These are phyloP conservation scores for Wickerhamomyces alni DNA, from an alignment of 805 yeast species.

Conservation along the genomic window DNA sequence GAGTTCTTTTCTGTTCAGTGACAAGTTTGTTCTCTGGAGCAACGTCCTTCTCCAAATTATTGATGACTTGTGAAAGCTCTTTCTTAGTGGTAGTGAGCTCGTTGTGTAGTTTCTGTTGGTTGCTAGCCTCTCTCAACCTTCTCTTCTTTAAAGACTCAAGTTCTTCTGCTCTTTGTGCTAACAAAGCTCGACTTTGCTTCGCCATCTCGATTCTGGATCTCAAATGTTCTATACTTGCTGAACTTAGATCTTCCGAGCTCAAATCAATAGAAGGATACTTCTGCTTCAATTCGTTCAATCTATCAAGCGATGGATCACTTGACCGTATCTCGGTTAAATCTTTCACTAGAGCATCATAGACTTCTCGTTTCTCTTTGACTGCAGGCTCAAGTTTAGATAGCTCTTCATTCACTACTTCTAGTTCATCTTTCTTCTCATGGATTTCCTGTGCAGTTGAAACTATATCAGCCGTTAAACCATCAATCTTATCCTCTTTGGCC, in stretches of 20 bases:
- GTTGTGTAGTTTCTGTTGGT: neutral
- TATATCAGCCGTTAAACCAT: constrained; percentile 3
- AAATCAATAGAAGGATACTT: neutral
- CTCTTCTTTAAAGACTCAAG: neutral
- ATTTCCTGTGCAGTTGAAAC: neutral
- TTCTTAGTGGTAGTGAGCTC: neutral
- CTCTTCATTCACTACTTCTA: neutral
- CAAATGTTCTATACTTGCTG: neutral
- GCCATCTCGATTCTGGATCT: neutral
- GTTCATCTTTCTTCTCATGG: neutral
- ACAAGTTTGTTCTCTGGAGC: constrained; percentile 2
- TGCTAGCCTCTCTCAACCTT: neutral
- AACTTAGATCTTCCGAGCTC: constrained; percentile 1
- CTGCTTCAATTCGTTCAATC: neutral
- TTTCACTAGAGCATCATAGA: neutral
- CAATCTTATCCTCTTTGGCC: constrained; percentile 13
- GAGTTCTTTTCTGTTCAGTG: constrained; percentile 2
- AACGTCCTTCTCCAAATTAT: constrained; percentile 1
- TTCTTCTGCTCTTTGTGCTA: neutral
- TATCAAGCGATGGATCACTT: neutral
- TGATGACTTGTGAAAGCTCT: constrained; percentile 5
- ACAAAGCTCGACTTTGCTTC: neutral
- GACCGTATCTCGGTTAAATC: neutral
- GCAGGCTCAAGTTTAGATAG: neutral
- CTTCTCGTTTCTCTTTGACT: neutral